A percentile compares a stretch with the other conserved stretches of the same genome.
Evolutionary conservation across 805 yeast genomes (phyloP).

Genomic region (Yamadazyma philogaea): DNA sequence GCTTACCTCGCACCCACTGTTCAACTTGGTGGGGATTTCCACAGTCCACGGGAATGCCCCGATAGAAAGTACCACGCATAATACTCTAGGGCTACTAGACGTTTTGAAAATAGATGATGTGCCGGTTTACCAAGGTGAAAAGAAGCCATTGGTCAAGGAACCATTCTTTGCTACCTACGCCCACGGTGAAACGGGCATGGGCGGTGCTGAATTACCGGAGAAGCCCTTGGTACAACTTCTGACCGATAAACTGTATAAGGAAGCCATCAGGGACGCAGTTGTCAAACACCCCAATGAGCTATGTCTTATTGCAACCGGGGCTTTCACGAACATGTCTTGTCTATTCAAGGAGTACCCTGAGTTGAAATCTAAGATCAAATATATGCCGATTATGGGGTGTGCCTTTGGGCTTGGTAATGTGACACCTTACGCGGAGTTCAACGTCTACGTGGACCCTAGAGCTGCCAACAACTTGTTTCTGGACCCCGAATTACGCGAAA

Average conservation of each 20-base stretch:
- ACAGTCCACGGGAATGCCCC: conserved; percentile 75
- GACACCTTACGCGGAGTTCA: conserved; percentile 66
- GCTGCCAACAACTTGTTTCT: conserved; percentile 62
- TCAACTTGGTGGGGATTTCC: conserved; percentile 63
- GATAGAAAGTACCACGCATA: conserved; percentile 60
- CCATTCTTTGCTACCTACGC: conserved; percentile 57
- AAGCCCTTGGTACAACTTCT: conserved; percentile 29
- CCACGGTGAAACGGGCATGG: conserved; percentile 75
- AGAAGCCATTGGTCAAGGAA: conserved; percentile 50
- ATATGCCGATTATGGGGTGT: conserved; percentile 78
- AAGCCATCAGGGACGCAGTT: conserved; percentile 44
- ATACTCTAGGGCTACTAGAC: conserved; percentile 65
- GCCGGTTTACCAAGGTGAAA: conserved; percentile 67
- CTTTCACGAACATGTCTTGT: conserved; percentile 68
- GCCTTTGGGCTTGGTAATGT: conserved; percentile 50
- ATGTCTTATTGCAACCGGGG: conserved; percentile 70
- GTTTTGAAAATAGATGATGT: conserved; percentile 49
- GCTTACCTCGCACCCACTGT: conserved; percentile 56
- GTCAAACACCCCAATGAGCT: conserved; percentile 44
- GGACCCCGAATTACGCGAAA: conserved; percentile 45
- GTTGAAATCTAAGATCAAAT: conserved; percentile 44
- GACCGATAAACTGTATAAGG: conserved; percentile 27
- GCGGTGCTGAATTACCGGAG: conserved; percentile 66
- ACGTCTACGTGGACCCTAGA: conserved; percentile 68
- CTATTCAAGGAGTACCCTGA: conserved; percentile 57